Conservation (phyloP, 73 alveolate species). For the Blepharisma stoltei region DNA sequence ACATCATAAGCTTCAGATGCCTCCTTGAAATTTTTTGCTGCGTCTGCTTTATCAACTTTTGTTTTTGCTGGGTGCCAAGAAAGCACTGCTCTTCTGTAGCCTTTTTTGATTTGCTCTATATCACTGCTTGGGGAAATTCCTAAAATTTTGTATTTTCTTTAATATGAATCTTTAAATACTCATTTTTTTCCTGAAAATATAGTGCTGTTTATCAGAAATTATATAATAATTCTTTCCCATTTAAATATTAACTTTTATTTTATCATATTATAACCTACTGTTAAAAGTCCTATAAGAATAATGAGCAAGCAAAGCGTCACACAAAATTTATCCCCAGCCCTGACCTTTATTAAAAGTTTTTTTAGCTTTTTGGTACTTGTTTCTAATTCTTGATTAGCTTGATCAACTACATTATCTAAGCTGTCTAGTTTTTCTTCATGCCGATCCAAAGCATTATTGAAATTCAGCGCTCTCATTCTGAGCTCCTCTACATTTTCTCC, state of each 20-base stretch:
- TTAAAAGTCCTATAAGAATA: background rate
- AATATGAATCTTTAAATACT: too few relatives aligned
- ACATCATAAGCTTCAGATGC: constrained; percentile 29
- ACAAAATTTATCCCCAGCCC: constrained; percentile 19
- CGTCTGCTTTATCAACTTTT: background rate
- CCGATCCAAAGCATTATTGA: background rate
- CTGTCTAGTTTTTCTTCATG: constrained; percentile 4
- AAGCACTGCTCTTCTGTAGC: background rate
- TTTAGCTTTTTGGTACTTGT: background rate
- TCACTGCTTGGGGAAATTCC: background rate
- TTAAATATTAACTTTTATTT: background rate
- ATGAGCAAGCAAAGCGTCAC: background rate
- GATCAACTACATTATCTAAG: background rate
- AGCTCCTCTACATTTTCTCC: background rate
- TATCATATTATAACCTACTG: background rate
- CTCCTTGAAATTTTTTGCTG: background rate
- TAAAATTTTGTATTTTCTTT: constrained; percentile 7
- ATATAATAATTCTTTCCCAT: too few relatives aligned
- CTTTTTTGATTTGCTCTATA: background rate
- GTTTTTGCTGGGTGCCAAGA: constrained; percentile 11
- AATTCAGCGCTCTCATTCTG: background rate
- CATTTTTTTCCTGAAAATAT: too few relatives aligned
- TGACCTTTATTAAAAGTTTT: background rate
- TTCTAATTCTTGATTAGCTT: background rate
- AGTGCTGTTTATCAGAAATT: too few relatives aligned